A percentile compares a stretch with the other conserved stretches of the same genome.
These are phyloP conservation scores for Lipomyces yarrowii DNA, from an alignment of 1,139 yeast genomes.

Conservation along the genomic window DNA sequence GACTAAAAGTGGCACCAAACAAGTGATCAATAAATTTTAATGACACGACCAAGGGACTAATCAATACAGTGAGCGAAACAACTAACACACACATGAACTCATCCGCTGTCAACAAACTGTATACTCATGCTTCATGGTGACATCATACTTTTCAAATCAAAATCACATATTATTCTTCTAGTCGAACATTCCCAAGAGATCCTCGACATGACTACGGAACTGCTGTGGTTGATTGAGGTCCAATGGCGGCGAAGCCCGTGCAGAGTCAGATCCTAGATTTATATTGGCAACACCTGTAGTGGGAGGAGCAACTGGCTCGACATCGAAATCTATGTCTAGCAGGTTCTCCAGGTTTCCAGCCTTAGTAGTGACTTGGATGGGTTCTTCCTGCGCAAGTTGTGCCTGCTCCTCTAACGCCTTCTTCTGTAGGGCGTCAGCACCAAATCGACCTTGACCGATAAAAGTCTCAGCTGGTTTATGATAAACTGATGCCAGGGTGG, in stretches of 20 bases:
- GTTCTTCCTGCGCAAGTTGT: constrained; percentile 75
- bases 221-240: constrained; percentile 23
- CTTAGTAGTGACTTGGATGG: constrained; percentile 53
- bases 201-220: constrained; percentile 31
- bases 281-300: constrained; percentile 18
- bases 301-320: constrained; percentile 25
- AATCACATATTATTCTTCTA: constrained; percentile 7
- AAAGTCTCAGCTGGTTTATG: constrained; percentile 80
- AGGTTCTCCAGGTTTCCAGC: constrained; percentile 70
- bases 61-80: background rate
- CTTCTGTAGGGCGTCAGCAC: constrained; percentile 50
- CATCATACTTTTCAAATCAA: background rate
- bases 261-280: constrained; percentile 4
- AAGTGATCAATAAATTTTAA: background rate
- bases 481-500: constrained; percentile 86
- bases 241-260: constrained; percentile 5
- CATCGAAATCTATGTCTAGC: constrained; percentile 74
- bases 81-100: background rate
- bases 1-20: background rate
- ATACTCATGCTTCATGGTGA: constrained; percentile 1
- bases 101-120: constrained; percentile 1
- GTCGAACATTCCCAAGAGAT: constrained; percentile 31
- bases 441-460: constrained; percentile 53
- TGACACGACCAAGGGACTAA: background rate
- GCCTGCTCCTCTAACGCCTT: constrained; percentile 75